Evolutionary conservation across 2,329 filamentous ascomycete species (phyloP).

Genomic region (Botryotinia calthae): DNA sequence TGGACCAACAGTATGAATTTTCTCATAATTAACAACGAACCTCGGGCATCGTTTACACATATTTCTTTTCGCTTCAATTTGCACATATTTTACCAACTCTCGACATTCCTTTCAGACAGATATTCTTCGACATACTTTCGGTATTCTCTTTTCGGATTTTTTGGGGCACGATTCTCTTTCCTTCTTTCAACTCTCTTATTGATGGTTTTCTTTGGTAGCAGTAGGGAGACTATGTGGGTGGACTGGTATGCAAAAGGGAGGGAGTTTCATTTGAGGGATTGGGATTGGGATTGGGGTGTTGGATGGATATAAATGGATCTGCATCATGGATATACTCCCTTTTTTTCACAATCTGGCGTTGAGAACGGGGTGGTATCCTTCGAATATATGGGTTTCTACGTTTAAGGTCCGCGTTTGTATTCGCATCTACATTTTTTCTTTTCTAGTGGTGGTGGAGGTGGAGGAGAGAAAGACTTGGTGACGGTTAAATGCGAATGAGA

Average conservation of each 20-base stretch:
- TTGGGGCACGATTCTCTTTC: background rate
- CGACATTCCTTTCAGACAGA: background rate
- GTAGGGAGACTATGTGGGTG: background rate
- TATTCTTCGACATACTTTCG: background rate
- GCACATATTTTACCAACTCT: slow-evolving; percentile 1
- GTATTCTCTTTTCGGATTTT: background rate
- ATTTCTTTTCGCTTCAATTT: background rate
- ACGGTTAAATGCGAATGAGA: background rate
- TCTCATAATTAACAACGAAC: background rate
- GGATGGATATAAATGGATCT: slow-evolving; percentile 15
- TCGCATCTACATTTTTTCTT: background rate
- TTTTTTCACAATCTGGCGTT: slow-evolving; percentile 2
- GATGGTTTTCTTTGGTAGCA: background rate
- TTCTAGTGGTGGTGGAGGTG: background rate
- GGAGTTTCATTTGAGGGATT: background rate
- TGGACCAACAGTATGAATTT: background rate
- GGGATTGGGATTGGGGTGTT: background rate
- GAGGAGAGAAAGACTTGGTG: background rate
- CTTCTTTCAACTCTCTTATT: background rate
- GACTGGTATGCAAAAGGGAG: background rate
- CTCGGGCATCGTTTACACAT: background rate
- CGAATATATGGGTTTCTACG: background rate
- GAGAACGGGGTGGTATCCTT: background rate
- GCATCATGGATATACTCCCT: slow-evolving; percentile 7
- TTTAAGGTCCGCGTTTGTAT: background rate